These are phyloP conservation scores for Tricholoma saponaceum DNA, from an alignment of 768 basidiomycete genomes.

Conservation along the genomic window DNA sequence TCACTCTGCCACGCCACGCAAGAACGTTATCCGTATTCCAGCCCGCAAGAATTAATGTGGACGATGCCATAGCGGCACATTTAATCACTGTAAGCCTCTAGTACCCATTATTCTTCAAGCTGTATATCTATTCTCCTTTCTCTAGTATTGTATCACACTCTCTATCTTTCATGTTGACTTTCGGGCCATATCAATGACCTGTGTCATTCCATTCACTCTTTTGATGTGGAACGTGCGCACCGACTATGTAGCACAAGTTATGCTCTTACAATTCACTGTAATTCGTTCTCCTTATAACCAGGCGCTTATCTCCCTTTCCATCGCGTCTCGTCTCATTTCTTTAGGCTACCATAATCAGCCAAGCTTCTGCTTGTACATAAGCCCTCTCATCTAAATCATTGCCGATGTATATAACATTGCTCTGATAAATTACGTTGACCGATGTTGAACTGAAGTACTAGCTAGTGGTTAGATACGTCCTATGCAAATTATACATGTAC, in stretches of 20 bases:
- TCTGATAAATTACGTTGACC: no score
- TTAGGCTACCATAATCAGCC: no score
- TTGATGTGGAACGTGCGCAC: neutral
- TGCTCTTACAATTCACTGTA: conserved; percentile 3
- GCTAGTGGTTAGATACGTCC: no score
- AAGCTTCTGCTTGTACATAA: neutral
- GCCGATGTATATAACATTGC: no score
- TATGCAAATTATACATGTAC: no score
- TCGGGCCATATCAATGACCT: neutral
- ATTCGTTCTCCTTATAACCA: conserved; percentile 8
- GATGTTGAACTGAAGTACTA: neutral
- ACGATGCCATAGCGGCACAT: neutral
- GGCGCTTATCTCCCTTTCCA: neutral
- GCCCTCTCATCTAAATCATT: neutral
- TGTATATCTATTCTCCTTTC: neutral
- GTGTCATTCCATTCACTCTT: conserved; percentile 5
- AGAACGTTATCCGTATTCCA: conserved; percentile 12
- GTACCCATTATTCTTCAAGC: neutral
- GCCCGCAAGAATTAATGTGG: conserved; percentile 6
- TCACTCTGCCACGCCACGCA: conserved; percentile 4
- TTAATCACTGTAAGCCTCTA: conserved; percentile 4
- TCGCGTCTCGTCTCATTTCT: no score
- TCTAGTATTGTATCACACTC: neutral
- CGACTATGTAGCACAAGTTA: neutral
- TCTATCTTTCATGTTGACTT: neutral